A percentile compares a stretch with the other conserved stretches of the same genome.
Evolutionary conservation across 1,139 yeast species (phyloP).

Genomic region (Diutina sp.): DNA sequence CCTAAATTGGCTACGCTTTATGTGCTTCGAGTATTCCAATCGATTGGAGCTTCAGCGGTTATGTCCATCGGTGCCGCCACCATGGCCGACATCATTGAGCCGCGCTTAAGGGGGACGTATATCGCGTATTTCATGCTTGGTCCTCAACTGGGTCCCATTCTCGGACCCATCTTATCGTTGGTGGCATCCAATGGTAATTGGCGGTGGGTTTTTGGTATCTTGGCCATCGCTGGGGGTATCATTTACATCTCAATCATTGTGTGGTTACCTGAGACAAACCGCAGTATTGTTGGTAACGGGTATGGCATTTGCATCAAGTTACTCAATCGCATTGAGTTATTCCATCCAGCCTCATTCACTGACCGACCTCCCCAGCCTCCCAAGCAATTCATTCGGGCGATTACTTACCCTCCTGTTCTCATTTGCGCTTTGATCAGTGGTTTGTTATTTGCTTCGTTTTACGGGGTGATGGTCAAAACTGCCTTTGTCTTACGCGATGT

Average conservation of each 20-base stretch:
- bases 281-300: slow-evolving; percentile 45
- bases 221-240: slow-evolving; percentile 29
- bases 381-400: slow-evolving; percentile 29
- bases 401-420: slow-evolving; percentile 31
- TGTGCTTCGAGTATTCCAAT: slow-evolving; percentile 34
- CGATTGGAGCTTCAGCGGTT: slow-evolving; percentile 37
- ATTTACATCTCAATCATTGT: slow-evolving; percentile 26
- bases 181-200: slow-evolving; percentile 16
- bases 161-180: slow-evolving; percentile 40
- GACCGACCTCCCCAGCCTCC: slow-evolving; percentile 18
- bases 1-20: slow-evolving; percentile 31
- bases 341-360: slow-evolving; percentile 4
- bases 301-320: slow-evolving; percentile 8
- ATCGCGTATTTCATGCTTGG: slow-evolving; percentile 47
- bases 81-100: slow-evolving; percentile 36
- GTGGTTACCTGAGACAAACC: slow-evolving; percentile 40
- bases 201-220: slow-evolving; percentile 45
- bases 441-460: slow-evolving; percentile 40
- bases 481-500: slow-evolving; percentile 23
- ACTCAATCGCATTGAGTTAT: not conserved
- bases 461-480: slow-evolving; percentile 41
- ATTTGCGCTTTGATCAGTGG: slow-evolving; percentile 39
- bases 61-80: slow-evolving; percentile 47
- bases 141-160: slow-evolving; percentile 45
- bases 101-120: slow-evolving; percentile 34